Evolutionary conservation across 1,139 yeast genomes (phyloP).

Genomic region (Candida mesenterica): DNA sequence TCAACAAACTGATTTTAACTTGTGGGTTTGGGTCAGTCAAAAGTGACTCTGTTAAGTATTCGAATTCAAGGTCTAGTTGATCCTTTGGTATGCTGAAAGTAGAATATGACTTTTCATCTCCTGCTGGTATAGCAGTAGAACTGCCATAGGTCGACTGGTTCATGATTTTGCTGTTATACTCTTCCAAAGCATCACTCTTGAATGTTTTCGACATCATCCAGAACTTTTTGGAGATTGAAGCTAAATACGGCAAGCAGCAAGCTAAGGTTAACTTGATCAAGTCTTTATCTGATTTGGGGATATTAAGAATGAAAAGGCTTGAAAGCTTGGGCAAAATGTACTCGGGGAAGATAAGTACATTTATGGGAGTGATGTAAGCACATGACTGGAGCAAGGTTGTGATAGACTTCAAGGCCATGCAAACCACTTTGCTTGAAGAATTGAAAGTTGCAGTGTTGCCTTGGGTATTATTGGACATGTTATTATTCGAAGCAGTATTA

Average conservation of each 20-base stretch:
- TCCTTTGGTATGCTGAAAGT: constrained; percentile 23
- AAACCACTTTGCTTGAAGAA: constrained; percentile 51
- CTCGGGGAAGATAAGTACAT: constrained; percentile 74
- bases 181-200: constrained; percentile 27
- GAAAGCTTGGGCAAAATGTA: constrained; percentile 74
- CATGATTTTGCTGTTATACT: constrained; percentile 7
- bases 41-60: constrained; percentile 59
- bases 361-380: constrained; percentile 69
- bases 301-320: constrained; percentile 31
- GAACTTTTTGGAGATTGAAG: constrained; percentile 61
- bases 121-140: neutral
- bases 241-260: constrained; percentile 65
- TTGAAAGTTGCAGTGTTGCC: constrained; percentile 5
- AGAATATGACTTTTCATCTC: constrained; percentile 11
- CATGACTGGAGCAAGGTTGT: constrained; percentile 66
- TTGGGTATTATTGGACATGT: neutral
- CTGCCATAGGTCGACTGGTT: constrained; percentile 1
- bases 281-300: constrained; percentile 27
- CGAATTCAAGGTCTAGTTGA: constrained; percentile 47
- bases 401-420: constrained; percentile 53
- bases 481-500: neutral
- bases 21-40: constrained; percentile 66
- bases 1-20: constrained; percentile 69
- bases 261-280: constrained; percentile 71
- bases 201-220: constrained; percentile 63